Evolutionary conservation across 2,329 filamentous ascomycete species (phyloP).

Genomic region (Aspergillus japonicus): DNA sequence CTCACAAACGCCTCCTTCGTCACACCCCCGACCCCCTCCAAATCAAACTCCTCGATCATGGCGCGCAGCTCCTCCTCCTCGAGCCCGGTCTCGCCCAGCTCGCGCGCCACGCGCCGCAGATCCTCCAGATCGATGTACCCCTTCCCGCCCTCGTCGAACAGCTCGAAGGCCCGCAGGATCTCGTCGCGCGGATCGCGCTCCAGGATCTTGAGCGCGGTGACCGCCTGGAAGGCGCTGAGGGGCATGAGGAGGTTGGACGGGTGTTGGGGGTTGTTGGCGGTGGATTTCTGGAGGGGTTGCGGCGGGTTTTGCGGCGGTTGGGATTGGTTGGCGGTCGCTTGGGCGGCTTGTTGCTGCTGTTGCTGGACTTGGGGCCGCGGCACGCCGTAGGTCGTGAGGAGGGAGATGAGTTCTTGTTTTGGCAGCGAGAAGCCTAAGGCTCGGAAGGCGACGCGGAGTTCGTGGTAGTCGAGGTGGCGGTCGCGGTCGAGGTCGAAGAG

Average conservation of each 20-base stretch:
- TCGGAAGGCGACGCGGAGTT: conserved; percentile 94
- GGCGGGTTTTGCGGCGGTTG: conserved; percentile 36
- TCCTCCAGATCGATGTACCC: conserved; percentile 88
- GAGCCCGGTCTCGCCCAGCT: conserved; percentile 81
- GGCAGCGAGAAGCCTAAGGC: conserved; percentile 90
- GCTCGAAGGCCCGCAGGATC: conserved; percentile 82
- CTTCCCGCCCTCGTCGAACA: conserved; percentile 92
- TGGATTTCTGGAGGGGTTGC: conserved; percentile 39
- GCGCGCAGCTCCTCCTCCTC: conserved; percentile 88
- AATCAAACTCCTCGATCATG: conserved; percentile 98
- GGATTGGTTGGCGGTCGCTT: too few relatives aligned
- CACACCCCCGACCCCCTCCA: conserved; percentile 83
- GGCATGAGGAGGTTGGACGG: conserved; percentile 68
- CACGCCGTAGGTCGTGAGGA: conserved; percentile 78
- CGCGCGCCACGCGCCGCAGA: conserved; percentile 79
- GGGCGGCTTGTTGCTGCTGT: conserved; percentile 36
- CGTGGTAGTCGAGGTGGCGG: conserved; percentile 91
- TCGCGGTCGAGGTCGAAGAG: conserved; percentile 98
- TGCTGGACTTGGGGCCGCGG: conserved; percentile 59
- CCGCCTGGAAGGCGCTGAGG: conserved; percentile 68
- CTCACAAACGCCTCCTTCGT: conserved; percentile 63
- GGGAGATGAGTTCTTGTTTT: conserved; percentile 77
- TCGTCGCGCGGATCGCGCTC: conserved; percentile 86
- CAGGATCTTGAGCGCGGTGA: conserved; percentile 77
- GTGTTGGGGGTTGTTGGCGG: conserved; percentile 50